Conservation (phyloP, 129 eudicot genomes). For the Chrysanthemum lavandulifolium region DNA sequence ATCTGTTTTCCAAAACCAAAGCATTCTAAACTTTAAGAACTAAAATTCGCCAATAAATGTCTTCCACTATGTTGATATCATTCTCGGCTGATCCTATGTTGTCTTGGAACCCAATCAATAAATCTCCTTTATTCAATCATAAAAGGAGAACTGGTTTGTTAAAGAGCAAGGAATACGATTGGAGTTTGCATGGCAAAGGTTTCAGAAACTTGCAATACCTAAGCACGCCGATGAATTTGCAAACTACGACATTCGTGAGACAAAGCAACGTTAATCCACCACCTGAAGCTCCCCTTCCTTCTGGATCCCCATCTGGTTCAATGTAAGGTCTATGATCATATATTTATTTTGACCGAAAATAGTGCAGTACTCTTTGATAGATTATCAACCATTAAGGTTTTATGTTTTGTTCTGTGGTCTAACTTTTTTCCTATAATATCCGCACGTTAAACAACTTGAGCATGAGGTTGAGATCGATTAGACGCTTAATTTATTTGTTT, state of each 20-base stretch:
- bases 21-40: constrained; percentile 5
- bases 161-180: constrained; percentile 27
- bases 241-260: constrained; percentile 26
- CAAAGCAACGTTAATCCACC: constrained; percentile 26
- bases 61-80: constrained; percentile 22
- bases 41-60: constrained; percentile 6
- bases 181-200: constrained; percentile 20
- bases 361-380: too few species aligned
- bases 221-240: constrained; percentile 3
- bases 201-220: constrained; percentile 19
- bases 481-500: too few species aligned
- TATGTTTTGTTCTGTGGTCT: not conserved
- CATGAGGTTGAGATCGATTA: too few species aligned
- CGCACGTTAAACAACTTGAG: too few species aligned
- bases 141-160: not conserved
- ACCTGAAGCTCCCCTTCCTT: constrained; percentile 39
- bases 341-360: not conserved
- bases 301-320: constrained; percentile 41
- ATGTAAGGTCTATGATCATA: constrained; percentile 26
- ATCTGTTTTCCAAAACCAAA: not conserved
- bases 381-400: not conserved
- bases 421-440: too few species aligned
- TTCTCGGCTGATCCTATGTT: not conserved
- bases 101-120: not conserved
- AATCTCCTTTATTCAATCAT: constrained; percentile 4